Conservation (phyloP, 441 rosid genomes). For the Gossypium gossypioides region DNA sequence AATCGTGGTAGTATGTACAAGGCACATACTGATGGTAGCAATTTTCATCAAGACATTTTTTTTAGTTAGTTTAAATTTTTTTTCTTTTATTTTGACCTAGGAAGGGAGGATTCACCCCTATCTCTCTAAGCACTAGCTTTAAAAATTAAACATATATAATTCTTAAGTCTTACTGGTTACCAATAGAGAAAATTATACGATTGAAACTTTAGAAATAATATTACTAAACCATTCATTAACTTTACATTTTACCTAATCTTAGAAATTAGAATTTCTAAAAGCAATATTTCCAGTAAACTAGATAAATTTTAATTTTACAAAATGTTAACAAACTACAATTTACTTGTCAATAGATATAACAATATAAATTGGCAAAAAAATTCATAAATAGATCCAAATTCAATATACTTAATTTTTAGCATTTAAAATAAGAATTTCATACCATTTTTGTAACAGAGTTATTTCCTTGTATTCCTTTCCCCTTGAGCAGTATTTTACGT, state of each 20-base stretch:
- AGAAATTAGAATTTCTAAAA: neutral
- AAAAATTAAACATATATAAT: neutral
- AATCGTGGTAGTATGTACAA: neutral
- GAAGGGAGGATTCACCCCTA: neutral
- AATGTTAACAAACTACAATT: neutral
- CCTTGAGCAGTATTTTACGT: neutral
- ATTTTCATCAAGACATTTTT: neutral
- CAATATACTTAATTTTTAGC: neutral
- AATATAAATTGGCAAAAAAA: neutral
- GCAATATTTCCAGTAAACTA: neutral
- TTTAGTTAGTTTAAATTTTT: neutral
- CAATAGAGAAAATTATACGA: neutral
- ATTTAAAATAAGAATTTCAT: neutral
- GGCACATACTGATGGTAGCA: neutral
- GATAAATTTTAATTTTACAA: neutral
- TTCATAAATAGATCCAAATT: neutral
- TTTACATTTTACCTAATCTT: neutral
- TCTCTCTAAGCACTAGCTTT: slow-evolving; percentile 1
- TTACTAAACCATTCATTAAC: neutral
- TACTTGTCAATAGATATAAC: neutral
- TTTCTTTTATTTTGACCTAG: neutral
- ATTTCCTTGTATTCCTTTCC: neutral
- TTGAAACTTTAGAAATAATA: neutral
- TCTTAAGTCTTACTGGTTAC: neutral
- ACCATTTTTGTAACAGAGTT: neutral